phyloP scores from a whole-genome alignment of 257 asterid species.

The Solanum arcanum region DNA sequence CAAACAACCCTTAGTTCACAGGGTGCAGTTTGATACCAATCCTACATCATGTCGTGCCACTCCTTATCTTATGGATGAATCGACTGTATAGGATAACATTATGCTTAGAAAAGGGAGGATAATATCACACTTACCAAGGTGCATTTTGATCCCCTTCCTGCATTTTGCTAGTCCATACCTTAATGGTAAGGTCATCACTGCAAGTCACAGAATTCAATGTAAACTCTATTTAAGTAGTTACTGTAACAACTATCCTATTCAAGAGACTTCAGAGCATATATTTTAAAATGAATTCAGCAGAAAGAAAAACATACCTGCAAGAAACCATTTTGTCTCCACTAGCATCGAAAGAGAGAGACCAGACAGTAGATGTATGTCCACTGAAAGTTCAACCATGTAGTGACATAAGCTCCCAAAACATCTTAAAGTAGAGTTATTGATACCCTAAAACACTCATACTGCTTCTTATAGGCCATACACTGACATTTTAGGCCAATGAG shows the following conservation, averaged over 20 bases:
- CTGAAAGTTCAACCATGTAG: not conserved
- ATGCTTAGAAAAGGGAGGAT: not conserved
- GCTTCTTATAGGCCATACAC: not conserved
- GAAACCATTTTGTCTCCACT: conserved; percentile 83
- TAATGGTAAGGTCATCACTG: conserved; percentile 90
- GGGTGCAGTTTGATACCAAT: not conserved
- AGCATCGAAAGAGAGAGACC: conserved; percentile 71
- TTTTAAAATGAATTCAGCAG: not conserved
- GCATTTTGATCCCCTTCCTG: conserved; percentile 40
- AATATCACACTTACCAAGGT: conserved; percentile 57
- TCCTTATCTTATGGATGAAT: not conserved
- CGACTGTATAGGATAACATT: not conserved
- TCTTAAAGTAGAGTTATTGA: not conserved
- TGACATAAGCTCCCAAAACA: not conserved
- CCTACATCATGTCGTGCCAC: not conserved
- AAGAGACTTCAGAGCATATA: not conserved
- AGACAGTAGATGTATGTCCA: conserved; percentile 34
- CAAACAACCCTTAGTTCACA: not conserved
- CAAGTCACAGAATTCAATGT: not conserved
- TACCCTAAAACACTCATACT: not conserved
- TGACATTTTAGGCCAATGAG: not conserved
- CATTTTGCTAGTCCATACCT: conserved; percentile 66
- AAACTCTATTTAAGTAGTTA: not conserved
- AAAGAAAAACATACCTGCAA: conserved; percentile 54
- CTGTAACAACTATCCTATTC: not conserved